Evolutionary conservation across 2,329 filamentous ascomycete species (phyloP), one percentile per base, ranked within the genome.

Genomic region (Akanthomyces lecanii): DNA sequence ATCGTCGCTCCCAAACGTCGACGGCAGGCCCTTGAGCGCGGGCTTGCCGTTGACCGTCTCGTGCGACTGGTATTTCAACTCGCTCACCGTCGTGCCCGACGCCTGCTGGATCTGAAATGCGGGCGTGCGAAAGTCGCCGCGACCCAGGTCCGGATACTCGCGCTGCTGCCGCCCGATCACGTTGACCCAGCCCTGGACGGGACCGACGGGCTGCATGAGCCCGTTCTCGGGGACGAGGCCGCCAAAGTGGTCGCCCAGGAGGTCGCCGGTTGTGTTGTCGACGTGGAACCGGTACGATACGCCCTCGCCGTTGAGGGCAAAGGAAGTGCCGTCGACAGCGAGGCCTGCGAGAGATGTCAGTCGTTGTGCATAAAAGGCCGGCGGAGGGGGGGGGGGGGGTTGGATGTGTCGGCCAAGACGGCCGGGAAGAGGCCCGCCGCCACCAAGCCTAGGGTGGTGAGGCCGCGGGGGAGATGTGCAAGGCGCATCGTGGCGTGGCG

Each of bases 201-300:
- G 69, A 4, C 63, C 65, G 8, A 67, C 69, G 44, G 78, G 75
- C 1, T 77, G 74, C 0, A 79, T 77, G 30, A 64, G 25, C 58
- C 62, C 76, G 18, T 82, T 78, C 56, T 86, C 85, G 2, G 79
- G 79, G 3, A 81, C 76, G 1, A 77, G 78, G 14, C 80, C 84
- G 48, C 86, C 86, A 66, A 86, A 89, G 68, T 88, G 85, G 67
- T 88, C 85, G 0, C 82, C 80, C 18, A 84, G 71, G 44, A 89
- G 76, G 61, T 89, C 85, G 4, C 82, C 80, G 0, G 81, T 83
- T 10, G 69, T 70, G 3, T 79, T 73, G 65, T 88, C 82, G 51
- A 87, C 84, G 65, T 88, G 86, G 70, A 89, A 87, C 50, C 83
- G 82, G 68, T 89, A 88, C 1, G 85, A 87, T 36, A 86, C 77